phyloP scores from a whole-genome alignment of 352 stramenopile genomes.

The Pythium phragmiticola region DNA sequence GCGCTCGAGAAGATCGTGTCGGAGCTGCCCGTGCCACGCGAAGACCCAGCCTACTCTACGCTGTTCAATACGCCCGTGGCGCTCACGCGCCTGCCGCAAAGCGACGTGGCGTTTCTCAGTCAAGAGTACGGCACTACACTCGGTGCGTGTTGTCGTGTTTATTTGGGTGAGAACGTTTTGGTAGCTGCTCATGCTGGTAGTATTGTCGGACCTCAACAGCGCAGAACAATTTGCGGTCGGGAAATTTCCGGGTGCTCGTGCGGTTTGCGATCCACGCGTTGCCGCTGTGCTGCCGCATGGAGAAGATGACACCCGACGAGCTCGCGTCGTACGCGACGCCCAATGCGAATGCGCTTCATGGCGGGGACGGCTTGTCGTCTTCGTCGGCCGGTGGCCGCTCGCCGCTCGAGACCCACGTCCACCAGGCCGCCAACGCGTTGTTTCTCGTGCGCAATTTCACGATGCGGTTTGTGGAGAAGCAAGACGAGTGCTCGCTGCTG shows the following conservation, averaged over 20 bases:
- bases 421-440: conserved; percentile 63
- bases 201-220: conserved; percentile 25
- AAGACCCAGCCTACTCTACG: conserved; percentile 52
- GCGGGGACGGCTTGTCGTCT: neutral
- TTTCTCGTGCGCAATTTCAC: conserved; percentile 74
- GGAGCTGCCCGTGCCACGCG: conserved; percentile 38
- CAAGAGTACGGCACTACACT: conserved; percentile 61
- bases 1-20: conserved; percentile 80
- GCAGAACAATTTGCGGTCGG: conserved; percentile 62
- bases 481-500: conserved; percentile 59
- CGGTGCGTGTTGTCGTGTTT: conserved; percentile 32
- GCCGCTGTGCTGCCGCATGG: conserved; percentile 53
- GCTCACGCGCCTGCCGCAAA: conserved; percentile 54
- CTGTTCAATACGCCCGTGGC: conserved; percentile 41
- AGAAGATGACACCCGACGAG: conserved; percentile 55
- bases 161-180: no score
- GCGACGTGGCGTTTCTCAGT: conserved; percentile 58
- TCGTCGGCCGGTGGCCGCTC: conserved; percentile 15
- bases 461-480: conserved; percentile 72
- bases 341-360: conserved; percentile 4
- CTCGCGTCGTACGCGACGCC: conserved; percentile 36
- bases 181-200: no score
- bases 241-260: conserved; percentile 79
- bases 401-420: conserved; percentile 41
- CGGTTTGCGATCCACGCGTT: conserved; percentile 55